Conservation (phyloP, 306 rosid genomes). For the Abrus pulchellus region DNA sequence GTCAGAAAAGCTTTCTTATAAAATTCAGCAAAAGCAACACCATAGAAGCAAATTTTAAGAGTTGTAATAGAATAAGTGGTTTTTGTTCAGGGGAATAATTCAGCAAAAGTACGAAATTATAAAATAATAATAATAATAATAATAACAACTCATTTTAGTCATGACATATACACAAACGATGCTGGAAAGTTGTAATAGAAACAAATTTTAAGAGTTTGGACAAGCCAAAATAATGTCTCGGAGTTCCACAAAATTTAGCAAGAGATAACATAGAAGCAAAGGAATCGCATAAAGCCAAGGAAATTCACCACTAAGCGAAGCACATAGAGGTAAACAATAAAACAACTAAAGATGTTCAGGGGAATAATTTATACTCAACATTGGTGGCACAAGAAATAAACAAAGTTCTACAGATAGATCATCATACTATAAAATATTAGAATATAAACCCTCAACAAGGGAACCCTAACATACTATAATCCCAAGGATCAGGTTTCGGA, state of each 20-base stretch:
- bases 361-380: slow-evolving; percentile 28
- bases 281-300: background rate
- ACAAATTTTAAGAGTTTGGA: background rate
- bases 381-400: slow-evolving; percentile 34
- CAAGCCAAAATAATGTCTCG: background rate
- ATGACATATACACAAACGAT: background rate
- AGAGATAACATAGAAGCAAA: background rate
- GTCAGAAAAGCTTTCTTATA: background rate
- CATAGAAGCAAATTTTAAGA: too few relatives aligned
- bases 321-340: background rate
- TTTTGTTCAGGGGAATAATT: too few relatives aligned
- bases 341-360: slow-evolving; percentile 31
- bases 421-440: slow-evolving; percentile 35
- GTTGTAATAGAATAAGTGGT: too few relatives aligned
- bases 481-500: slow-evolving; percentile 55
- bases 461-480: slow-evolving; percentile 49
- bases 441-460: slow-evolving; percentile 29
- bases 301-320: background rate
- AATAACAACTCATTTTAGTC: too few relatives aligned
- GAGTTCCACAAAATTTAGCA: background rate
- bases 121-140: too few relatives aligned
- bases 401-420: slow-evolving; percentile 49
- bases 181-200: background rate
- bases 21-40: slow-evolving; percentile 6
- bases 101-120: background rate